These are phyloP conservation scores for Leishmania major DNA, from an alignment of 208 protist genomes.

Conservation along the genomic window DNA sequence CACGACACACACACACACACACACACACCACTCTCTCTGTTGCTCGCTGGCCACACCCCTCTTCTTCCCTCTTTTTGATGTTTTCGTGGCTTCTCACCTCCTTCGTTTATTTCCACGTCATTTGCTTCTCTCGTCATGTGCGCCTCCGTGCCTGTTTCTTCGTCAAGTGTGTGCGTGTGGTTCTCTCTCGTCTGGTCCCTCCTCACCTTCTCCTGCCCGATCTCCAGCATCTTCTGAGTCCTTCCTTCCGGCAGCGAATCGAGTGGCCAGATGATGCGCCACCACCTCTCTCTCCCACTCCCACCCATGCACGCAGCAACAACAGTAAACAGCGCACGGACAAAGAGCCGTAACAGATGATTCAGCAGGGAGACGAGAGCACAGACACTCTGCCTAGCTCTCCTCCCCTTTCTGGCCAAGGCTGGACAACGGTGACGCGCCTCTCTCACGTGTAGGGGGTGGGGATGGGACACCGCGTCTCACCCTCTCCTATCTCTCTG, in stretches of 20 bases:
- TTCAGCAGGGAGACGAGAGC: not conserved
- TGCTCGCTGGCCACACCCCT: not conserved
- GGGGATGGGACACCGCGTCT: not conserved
- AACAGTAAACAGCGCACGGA: not conserved
- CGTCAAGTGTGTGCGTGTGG: not conserved
- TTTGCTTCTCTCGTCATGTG: not conserved
- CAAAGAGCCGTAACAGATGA: no score
- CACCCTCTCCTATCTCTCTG: not conserved
- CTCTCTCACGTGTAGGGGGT: not conserved
- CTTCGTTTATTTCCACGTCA: not conserved
- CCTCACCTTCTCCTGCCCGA: not conserved
- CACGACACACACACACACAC: no score
- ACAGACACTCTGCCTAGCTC: not conserved
- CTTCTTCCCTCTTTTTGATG: not conserved
- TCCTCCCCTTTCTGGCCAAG: not conserved
- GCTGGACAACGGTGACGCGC: not conserved
- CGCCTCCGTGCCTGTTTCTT: not conserved
- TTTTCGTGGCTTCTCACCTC: not conserved
- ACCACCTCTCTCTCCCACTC: not conserved
- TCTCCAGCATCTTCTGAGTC: not conserved
- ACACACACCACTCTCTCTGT: not conserved
- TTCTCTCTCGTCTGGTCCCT: not conserved
- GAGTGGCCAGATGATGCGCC: not conserved
- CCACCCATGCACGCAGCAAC: not conserved
- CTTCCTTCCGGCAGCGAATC: not conserved